phyloP scores from a whole-genome alignment of 2,329 filamentous ascomycete genomes.

The Apiospora malaysiana region DNA sequence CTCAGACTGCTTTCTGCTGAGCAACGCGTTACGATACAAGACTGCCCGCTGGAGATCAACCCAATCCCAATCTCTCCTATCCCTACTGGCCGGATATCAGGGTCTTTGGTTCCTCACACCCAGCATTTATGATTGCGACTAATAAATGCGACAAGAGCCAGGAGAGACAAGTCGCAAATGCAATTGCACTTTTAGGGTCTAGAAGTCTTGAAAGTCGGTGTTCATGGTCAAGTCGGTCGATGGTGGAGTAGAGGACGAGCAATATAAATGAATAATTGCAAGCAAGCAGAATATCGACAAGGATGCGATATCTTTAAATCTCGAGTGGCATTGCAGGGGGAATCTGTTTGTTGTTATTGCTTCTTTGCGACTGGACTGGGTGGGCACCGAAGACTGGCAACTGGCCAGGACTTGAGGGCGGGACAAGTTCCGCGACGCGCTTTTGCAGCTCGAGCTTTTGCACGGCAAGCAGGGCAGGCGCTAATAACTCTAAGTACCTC shows the following conservation, averaged over 20 bases:
- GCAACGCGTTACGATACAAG: background rate
- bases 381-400: background rate
- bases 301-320: background rate
- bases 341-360: slow-evolving; percentile 9
- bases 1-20: background rate
- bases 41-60: background rate
- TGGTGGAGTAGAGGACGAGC: background rate
- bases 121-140: background rate
- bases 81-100: background rate
- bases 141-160: background rate
- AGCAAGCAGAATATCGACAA: slow-evolving; percentile 9
- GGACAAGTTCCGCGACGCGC: slow-evolving; percentile 1
- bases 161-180: background rate
- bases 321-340: background rate
- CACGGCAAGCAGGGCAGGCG: background rate
- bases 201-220: background rate
- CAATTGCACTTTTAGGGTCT: background rate
- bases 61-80: background rate
- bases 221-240: background rate
- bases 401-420: background rate
- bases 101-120: background rate
- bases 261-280: slow-evolving; percentile 5
- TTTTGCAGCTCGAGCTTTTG: background rate
- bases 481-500: background rate
- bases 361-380: slow-evolving; percentile 15